Evolutionary conservation across 2,329 filamentous ascomycete genomes (phyloP), one percentile per base, ranked within the genome.

Genomic region (Lachnellula willkommii): DNA sequence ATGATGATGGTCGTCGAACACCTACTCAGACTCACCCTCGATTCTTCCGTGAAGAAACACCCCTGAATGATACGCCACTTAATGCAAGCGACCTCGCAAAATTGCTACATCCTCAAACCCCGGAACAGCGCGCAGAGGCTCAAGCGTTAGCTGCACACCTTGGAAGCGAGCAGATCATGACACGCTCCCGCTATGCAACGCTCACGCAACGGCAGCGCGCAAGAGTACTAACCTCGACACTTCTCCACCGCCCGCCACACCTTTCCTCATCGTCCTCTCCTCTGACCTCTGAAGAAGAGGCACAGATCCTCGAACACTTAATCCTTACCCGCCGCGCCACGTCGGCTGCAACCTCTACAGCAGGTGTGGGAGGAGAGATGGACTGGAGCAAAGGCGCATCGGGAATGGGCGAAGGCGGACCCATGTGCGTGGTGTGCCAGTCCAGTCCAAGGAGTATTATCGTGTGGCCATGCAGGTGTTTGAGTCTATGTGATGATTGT

Each of bases 401-500:
- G 5, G 88, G 87, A 0, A 81, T 92, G 68, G 89, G 88, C 1
- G 82, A 85, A 32, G 83, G 79, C 42, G 86, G 90, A 0, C 90
- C 91, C 2, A 88, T 89, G 63, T 99, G 94, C 67, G 94, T 97
- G 1, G 90, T 99, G 4, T 99, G 94, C 69, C 93, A 97, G 70
- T 84, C 84, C 53, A 81, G 82, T n/a, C 85, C 91, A 3, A 80
- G 94, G 17, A 95, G 89, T 7, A 88, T 97, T 58, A 88, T 99
- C 53, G 87, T 96, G 2, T 97, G 94, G 94, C 94, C 94, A 0
- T 99, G 94, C 70, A 88, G 94, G 2, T 99, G 94, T 69, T 79
- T 99, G 56, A 93, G 90, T 63, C 79, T 97, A 12, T 97, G 94
- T 69, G 94, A 99, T 70, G 94, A 97, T 63, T 97, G 94, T 69